A percentile compares a stretch with the other conserved stretches of the same genome.
These are phyloP conservation scores for Melanogaster broomeanus DNA, from an alignment of 768 basidiomycete genomes.

Conservation along the genomic window DNA sequence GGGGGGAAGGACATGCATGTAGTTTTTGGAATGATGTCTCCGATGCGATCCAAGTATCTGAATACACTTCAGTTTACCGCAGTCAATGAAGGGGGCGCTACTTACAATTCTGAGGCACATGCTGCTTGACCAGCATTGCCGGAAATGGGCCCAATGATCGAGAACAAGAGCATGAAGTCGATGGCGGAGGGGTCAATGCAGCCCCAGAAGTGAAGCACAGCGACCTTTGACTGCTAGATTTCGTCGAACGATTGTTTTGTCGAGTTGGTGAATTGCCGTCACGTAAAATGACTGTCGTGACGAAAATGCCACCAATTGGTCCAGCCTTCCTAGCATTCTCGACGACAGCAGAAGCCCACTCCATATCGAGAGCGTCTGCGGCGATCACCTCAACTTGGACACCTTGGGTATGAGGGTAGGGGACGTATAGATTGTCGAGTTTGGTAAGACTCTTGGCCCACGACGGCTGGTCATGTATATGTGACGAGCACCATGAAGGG, in stretches of 20 bases:
- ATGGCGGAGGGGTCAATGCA: conserved; percentile 18
- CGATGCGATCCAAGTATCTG: conserved; percentile 35
- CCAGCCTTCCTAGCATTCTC: conserved; percentile 21
- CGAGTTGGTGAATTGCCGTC: conserved; percentile 34
- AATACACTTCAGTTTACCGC: neutral
- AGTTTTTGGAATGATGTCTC: conserved; percentile 29
- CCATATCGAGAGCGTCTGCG: conserved; percentile 24
- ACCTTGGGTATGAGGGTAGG: conserved; percentile 20
- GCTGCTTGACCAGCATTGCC: conserved; percentile 29
- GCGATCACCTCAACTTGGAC: conserved; percentile 29
- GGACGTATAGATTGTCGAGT: conserved; percentile 29
- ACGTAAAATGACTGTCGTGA: conserved; percentile 37
- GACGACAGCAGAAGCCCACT: conserved; percentile 23
- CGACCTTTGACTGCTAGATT: conserved; percentile 23
- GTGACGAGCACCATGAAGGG: conserved; percentile 31
- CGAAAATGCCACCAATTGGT: conserved; percentile 33
- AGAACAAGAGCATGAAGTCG: conserved; percentile 36
- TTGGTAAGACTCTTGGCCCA: conserved; percentile 18
- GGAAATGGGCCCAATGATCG: conserved; percentile 35
- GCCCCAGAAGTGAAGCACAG: conserved; percentile 15
- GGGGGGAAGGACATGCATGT: conserved; percentile 36
- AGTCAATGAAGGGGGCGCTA: neutral
- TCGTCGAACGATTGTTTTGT: conserved; percentile 33
- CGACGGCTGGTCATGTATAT: conserved; percentile 32
- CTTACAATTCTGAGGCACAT: conserved; percentile 23